phyloP scores from a whole-genome alignment of 1,139 yeast genomes.

The Blastobotrys persicus region DNA sequence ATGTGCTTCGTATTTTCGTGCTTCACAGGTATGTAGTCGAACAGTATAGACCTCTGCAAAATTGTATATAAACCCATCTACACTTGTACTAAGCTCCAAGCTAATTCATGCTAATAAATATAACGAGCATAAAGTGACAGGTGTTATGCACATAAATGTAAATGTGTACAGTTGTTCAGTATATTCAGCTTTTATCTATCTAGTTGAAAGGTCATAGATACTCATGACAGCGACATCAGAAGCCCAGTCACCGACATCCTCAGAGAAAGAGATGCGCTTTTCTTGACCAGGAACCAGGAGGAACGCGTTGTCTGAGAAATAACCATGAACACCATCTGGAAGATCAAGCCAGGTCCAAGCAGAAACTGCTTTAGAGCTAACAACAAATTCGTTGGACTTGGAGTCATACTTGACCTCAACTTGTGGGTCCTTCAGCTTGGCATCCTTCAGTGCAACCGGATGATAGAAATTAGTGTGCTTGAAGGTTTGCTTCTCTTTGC shows the following conservation, averaged over 20 bases:
- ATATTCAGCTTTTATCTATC: too few relatives aligned
- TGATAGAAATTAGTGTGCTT: slow-evolving; percentile 2
- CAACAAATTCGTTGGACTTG: neutral
- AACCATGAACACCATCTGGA: slow-evolving; percentile 2
- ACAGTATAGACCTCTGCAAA: too few relatives aligned
- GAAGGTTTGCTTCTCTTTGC: neutral
- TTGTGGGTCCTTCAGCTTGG: slow-evolving; percentile 7
- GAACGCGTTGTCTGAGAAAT: slow-evolving; percentile 7
- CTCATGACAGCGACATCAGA: neutral
- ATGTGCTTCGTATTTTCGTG: too few relatives aligned
- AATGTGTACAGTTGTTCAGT: too few relatives aligned
- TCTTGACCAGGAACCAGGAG: slow-evolving; percentile 5
- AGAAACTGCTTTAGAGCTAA: neutral
- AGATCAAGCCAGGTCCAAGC: slow-evolving; percentile 10
- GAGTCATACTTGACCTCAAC: slow-evolving; percentile 6
- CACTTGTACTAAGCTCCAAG: too few relatives aligned
- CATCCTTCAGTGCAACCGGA: neutral
- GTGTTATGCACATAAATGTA: too few relatives aligned
- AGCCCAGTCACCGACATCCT: neutral
- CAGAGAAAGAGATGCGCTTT: neutral
- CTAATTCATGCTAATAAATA: too few relatives aligned
- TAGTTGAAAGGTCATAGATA: neutral
- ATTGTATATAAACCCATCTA: too few relatives aligned
- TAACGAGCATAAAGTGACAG: too few relatives aligned
- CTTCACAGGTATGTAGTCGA: too few relatives aligned